Conservation (phyloP, 2,329 filamentous ascomycete genomes). For the Neonectria magnoliae region DNA sequence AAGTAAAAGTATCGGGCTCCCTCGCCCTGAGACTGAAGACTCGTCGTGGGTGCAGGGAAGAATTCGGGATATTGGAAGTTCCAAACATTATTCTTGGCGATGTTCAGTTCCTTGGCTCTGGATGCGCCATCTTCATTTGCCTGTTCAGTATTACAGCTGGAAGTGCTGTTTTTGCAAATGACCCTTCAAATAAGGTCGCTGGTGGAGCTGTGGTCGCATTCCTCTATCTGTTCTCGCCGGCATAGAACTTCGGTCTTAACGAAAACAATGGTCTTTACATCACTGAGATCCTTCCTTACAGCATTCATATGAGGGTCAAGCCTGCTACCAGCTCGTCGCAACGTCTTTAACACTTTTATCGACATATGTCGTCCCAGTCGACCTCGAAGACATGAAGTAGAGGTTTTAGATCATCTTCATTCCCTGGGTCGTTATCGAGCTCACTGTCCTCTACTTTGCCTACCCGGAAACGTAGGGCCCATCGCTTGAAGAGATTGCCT, state of each 20-base stretch:
- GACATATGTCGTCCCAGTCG: slow-evolving; percentile 20
- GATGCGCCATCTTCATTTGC: slow-evolving; percentile 27
- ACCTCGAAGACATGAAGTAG: slow-evolving; percentile 7
- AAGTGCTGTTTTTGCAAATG: slow-evolving; percentile 29
- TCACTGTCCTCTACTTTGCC: slow-evolving; percentile 4
- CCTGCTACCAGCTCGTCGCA: slow-evolving; percentile 7
- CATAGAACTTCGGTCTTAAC: slow-evolving; percentile 29
- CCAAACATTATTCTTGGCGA: too few relatives aligned
- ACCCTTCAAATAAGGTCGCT: slow-evolving; percentile 28
- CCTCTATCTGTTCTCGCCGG: slow-evolving; percentile 45
- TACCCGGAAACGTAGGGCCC: slow-evolving; percentile 21
- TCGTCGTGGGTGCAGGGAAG: slow-evolving; percentile 4
- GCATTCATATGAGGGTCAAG: slow-evolving; percentile 32
- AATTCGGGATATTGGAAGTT: slow-evolving; percentile 7
- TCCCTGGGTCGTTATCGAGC: slow-evolving; percentile 13
- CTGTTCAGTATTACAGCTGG: slow-evolving; percentile 24
- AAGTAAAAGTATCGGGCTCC: slow-evolving; percentile 13
- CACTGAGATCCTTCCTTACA: slow-evolving; percentile 48
- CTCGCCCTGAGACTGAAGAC: slow-evolving; percentile 7
- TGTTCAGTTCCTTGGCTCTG: slow-evolving; percentile 16
- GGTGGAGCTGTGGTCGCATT: slow-evolving; percentile 45
- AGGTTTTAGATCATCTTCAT: slow-evolving; percentile 17
- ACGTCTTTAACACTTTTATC: slow-evolving; percentile 2
- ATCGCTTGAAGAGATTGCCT: slow-evolving; percentile 13
- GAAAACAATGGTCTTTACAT: slow-evolving; percentile 39